Percentiles rank a stretch among this genome's conserved stretches.
phyloP scores from a whole-genome alignment of 352 stramenopile genomes.

The Globisporangium iwayamae region DNA sequence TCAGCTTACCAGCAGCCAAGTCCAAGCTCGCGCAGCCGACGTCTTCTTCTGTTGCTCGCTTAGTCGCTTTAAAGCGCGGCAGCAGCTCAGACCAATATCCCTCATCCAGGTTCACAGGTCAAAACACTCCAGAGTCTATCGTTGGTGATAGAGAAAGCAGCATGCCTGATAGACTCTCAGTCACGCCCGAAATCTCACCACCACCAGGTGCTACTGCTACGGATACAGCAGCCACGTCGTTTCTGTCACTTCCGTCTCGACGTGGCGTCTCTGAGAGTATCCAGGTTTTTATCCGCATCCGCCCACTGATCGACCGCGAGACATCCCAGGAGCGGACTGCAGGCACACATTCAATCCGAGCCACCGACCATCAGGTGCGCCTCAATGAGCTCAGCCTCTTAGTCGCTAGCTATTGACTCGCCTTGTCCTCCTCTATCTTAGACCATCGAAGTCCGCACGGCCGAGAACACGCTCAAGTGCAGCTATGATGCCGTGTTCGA shows the following conservation, averaged over 20 bases:
- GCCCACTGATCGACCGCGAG: conserved; percentile 73
- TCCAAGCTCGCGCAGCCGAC: too few species aligned
- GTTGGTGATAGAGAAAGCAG: neutral
- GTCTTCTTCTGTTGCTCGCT: neutral
- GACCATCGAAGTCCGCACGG: conserved; percentile 76
- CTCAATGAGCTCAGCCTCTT: too few species aligned
- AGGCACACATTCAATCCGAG: conserved; percentile 36
- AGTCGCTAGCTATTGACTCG: too few species aligned
- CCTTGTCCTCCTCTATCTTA: conserved; percentile 10
- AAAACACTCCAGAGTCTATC: neutral
- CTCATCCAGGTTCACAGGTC: neutral
- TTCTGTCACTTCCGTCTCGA: conserved; percentile 4
- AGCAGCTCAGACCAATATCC: neutral
- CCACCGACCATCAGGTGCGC: conserved; percentile 40
- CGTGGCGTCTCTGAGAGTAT: conserved; percentile 61
- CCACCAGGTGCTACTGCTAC: neutral
- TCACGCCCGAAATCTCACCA: neutral
- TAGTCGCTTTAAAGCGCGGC: conserved; percentile 1
- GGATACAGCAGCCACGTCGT: neutral
- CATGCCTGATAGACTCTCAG: conserved; percentile 9
- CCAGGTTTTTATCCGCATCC: conserved; percentile 83
- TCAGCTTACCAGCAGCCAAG: neutral
- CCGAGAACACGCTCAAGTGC: conserved; percentile 72
- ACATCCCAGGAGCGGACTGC: conserved; percentile 26
- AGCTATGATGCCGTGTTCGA: conserved; percentile 82